Percentiles rank a stretch among this genome's conserved stretches.
Conservation (phyloP, 805 yeast species). For the Jamesozyma piceae region DNA sequence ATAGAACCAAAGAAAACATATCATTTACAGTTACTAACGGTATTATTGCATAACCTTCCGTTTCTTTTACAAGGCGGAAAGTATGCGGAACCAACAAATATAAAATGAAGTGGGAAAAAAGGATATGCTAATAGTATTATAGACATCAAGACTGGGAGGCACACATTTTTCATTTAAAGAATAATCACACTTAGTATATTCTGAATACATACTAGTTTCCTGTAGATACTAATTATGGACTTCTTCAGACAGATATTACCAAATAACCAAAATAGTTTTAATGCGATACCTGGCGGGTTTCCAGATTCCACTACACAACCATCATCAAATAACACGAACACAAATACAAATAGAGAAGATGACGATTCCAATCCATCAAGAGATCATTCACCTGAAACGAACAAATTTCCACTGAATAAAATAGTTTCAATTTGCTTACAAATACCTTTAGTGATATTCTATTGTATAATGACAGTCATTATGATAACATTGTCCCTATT, state of each 20-base stretch:
- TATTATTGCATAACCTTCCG: too few species aligned
- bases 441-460: constrained; percentile 7
- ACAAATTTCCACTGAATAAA: background rate
- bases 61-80: too few species aligned
- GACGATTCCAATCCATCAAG: background rate
- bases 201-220: too few species aligned
- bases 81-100: too few species aligned
- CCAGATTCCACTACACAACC: background rate
- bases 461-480: constrained; percentile 1
- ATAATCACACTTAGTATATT: too few species aligned
- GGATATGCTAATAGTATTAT: too few species aligned
- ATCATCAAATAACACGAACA: background rate
- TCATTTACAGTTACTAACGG: too few species aligned
- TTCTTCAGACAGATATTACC: background rate
- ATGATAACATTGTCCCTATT: constrained; percentile 5
- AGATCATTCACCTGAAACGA: background rate
- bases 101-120: too few species aligned
- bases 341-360: background rate
- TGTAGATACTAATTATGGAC: too few species aligned
- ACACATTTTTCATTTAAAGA: too few species aligned
- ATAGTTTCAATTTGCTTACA: constrained; percentile 2
- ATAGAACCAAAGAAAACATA: too few species aligned
- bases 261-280: background rate
- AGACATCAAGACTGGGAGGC: too few species aligned
- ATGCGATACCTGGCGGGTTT: constrained; percentile 6